Evolutionary conservation across 352 stramenopile genomes (phyloP), one percentile per base, ranked within the genome.

Genomic region (Pythium folliculosum): DNA sequence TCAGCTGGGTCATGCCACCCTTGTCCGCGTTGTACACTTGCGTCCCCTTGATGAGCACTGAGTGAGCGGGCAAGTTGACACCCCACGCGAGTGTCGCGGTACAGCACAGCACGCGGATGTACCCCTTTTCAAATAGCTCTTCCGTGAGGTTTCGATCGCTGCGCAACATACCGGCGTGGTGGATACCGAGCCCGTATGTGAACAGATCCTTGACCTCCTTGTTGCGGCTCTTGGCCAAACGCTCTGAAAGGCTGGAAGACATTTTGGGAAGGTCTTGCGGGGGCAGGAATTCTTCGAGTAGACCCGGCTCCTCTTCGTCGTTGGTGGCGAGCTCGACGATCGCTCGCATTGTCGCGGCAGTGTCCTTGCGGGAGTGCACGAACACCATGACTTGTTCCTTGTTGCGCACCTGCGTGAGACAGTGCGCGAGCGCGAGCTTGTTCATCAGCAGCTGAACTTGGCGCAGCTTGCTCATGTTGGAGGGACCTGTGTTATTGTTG

Each of bases 21-120:
- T 99, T 99, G 72, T 99, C 97, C 3, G 98, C 86, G 67, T 99
- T 99, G 85, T 99, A 99, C 37, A 99, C 95, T 70, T 99, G 92
- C 8, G 98, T 99, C 10, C 98, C 98, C 77, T 99, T 99, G 71
- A 99, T 99, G 43, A 99, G 83, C 21, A 99, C 98, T 12, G 95
- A 98, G 76, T 99, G 97, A 0, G 97, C 98, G 5, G 98, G 98
- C 19, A 99, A 80, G 71, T 99, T 99, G 22, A 99, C 95, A 52
- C 98, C 98, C 98, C 97, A 99, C 5, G 98, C 98, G 22, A 99
- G 82, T 7, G 98, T 99, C 10, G 98, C 97, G 1, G 98, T 99
- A 87, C 97, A 99, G 61, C 96, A 99, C 1, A 99, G 72, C 16
- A 99, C 96, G 56, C 97, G 96, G 51, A 99, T 97, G 25, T 96